A percentile compares a stretch with the other conserved stretches of the same genome.
Evolutionary conservation across 1,284 basidiomycete species (phyloP).

Genomic region (Pterulicium gracile): DNA sequence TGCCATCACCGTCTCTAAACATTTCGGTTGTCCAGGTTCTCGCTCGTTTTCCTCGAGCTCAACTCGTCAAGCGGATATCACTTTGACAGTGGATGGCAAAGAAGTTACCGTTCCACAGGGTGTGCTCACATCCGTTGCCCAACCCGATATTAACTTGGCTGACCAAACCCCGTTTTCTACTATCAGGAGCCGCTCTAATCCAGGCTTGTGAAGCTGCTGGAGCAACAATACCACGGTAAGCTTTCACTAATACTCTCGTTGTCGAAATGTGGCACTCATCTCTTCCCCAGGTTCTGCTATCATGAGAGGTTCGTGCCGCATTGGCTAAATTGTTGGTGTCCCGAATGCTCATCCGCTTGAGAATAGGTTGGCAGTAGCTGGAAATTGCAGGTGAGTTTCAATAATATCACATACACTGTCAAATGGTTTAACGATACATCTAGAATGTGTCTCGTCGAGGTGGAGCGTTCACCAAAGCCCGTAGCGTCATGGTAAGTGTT

Average conservation of each 20-base stretch:
- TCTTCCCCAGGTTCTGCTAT: conserved; percentile 70
- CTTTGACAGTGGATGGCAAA: conserved; percentile 86
- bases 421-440: conserved; percentile 10
- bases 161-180: neutral
- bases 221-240: conserved; percentile 63
- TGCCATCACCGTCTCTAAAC: neutral
- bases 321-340: conserved; percentile 13
- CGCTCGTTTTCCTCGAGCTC: conserved; percentile 45
- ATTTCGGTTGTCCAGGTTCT: neutral
- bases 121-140: conserved; percentile 21
- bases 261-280: conserved; percentile 7
- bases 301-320: conserved; percentile 63
- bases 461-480: conserved; percentile 91
- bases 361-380: conserved; percentile 77
- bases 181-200: conserved; percentile 83
- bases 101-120: conserved; percentile 90
- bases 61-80: conserved; percentile 67
- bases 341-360: conserved; percentile 7
- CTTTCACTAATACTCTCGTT: conserved; percentile 11
- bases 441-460: conserved; percentile 97
- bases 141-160: conserved; percentile 3
- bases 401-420: neutral
- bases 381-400: conserved; percentile 77
- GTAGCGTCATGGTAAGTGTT: conserved; percentile 67
- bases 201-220: conserved; percentile 92